Evolutionary conservation across 331 rosid genomes (phyloP).

Genomic region (Saraca asoca): DNA sequence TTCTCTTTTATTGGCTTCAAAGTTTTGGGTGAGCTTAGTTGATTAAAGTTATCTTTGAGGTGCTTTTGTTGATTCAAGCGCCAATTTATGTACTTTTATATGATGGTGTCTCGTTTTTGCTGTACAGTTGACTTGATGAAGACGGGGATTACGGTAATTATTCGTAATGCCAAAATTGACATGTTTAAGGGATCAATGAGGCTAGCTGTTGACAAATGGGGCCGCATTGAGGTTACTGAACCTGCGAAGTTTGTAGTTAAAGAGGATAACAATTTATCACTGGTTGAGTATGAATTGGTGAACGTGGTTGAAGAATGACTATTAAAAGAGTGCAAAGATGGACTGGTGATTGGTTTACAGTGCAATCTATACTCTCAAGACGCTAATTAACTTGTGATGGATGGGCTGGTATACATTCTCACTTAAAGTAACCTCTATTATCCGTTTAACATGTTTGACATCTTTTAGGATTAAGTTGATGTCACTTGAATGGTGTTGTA

Average conservation of each 20-base stretch:
- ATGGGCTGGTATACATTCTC: constrained; percentile 34
- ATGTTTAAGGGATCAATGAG: constrained; percentile 58
- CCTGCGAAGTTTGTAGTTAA: constrained; percentile 41
- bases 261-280: constrained; percentile 48
- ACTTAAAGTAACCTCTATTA: constrained; percentile 26
- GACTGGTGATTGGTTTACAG: constrained; percentile 22
- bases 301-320: constrained; percentile 44
- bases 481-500: constrained; percentile 24
- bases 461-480: constrained; percentile 28
- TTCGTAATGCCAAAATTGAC: constrained; percentile 52
- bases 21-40: neutral
- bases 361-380: constrained; percentile 19
- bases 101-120: neutral
- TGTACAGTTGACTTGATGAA: constrained; percentile 47
- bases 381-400: constrained; percentile 25
- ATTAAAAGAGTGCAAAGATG: constrained; percentile 12
- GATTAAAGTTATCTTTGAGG: neutral
- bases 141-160: constrained; percentile 34
- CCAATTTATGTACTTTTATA: constrained; percentile 5
- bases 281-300: constrained; percentile 52
- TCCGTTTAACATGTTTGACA: constrained; percentile 35
- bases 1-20: neutral
- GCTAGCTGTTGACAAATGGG: constrained; percentile 54
- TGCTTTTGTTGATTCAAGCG: neutral
- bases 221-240: constrained; percentile 45